Conservation (phyloP, 73 alveolate species). For the Stentor coeruleus region DNA sequence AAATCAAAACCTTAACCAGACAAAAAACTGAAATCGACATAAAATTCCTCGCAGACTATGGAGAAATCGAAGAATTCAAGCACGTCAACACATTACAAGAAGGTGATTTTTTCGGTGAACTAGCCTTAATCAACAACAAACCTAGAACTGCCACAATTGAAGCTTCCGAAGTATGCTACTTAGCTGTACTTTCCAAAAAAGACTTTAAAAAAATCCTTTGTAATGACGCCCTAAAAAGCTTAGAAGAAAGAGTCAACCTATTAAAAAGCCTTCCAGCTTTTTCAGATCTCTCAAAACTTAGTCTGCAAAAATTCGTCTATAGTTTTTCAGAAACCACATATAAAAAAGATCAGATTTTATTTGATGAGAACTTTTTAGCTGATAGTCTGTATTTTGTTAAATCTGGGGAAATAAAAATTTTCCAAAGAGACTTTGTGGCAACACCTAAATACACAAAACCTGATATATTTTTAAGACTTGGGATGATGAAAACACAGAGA, state of each 20-base stretch:
- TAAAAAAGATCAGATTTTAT: background rate
- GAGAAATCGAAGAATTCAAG: no score
- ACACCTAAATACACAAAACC: no score
- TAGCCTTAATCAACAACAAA: background rate
- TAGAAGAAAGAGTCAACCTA: background rate
- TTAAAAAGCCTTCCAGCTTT: background rate
- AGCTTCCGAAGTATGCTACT: background rate
- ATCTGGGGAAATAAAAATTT: background rate
- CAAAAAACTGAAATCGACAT: no score
- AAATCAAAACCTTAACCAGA: no score
- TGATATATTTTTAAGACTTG: no score
- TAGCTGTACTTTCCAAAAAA: background rate
- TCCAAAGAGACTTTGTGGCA: no score
- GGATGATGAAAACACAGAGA: no score
- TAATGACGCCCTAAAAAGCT: background rate
- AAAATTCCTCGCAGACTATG: no score
- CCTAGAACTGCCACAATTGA: constrained; percentile 6
- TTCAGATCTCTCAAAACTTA: background rate
- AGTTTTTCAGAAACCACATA: background rate
- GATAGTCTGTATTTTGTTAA: background rate
- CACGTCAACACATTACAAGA: no score
- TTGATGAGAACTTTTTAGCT: background rate
- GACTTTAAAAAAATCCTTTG: background rate
- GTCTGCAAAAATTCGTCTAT: background rate
- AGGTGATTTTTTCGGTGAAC: background rate